These are phyloP conservation scores for Marasmius fiardii DNA, from an alignment of 1,284 basidiomycete species.

Conservation along the genomic window DNA sequence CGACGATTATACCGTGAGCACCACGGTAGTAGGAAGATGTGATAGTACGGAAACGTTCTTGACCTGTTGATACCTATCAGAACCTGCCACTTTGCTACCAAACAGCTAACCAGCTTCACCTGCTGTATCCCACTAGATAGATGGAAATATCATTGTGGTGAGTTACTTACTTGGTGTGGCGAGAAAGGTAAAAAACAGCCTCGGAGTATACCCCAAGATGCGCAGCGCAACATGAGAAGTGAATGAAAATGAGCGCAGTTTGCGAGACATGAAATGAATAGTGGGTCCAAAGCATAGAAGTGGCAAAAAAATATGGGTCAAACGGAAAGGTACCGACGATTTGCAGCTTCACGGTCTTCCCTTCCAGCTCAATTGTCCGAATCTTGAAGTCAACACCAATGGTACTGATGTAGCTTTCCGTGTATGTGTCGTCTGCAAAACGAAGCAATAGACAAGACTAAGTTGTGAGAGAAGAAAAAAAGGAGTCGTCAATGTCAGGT, in stretches of 20 bases:
- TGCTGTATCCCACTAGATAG: conserved; percentile 90
- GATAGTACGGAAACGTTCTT: conserved; percentile 97
- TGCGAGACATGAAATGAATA: conserved; percentile 7
- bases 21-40: conserved; percentile 97
- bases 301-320: neutral
- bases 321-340: conserved; percentile 69
- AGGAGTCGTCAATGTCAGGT: conserved; percentile 18
- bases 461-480: conserved; percentile 19
- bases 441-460: conserved; percentile 96
- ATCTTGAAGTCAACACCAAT: conserved; percentile 99
- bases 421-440: conserved; percentile 99
- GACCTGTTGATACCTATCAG: conserved; percentile 47
- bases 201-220: neutral
- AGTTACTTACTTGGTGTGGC: conserved; percentile 17
- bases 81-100: neutral
- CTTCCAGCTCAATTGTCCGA: conserved; percentile 98
- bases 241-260: neutral
- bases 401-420: conserved; percentile 97
- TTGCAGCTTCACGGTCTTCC: conserved; percentile 99
- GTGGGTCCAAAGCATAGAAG: conserved; percentile 3
- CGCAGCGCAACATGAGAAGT: conserved; percentile 6
- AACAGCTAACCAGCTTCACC: conserved; percentile 36
- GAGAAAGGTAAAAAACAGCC: conserved; percentile 5
- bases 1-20: conserved; percentile 96
- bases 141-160: conserved; percentile 17